A percentile compares a stretch with the other conserved stretches of the same genome.
phyloP scores from a whole-genome alignment of 176 grass and related monocot genomes.

The Poa pratensis region DNA sequence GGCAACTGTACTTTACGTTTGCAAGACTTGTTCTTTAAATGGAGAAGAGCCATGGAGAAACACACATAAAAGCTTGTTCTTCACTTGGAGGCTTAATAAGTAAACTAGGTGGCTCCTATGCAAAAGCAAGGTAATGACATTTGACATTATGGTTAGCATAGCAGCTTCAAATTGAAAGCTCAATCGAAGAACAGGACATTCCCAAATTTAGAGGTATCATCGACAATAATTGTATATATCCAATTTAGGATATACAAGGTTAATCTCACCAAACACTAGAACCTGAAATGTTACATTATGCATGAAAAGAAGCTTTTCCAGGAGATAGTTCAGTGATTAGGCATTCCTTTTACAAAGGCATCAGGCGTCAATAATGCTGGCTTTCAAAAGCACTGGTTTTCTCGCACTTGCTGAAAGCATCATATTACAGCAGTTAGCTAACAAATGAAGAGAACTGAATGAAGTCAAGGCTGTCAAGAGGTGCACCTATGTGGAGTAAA shows the following conservation, averaged over 20 bases:
- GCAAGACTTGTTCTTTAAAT: background rate
- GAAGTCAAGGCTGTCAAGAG: conserved; percentile 44
- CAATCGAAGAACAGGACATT: background rate
- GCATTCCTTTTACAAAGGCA: conserved; percentile 46
- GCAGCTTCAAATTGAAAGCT: background rate
- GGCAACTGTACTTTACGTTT: background rate
- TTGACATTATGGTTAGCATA: background rate
- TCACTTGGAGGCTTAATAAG: background rate
- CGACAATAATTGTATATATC: background rate
- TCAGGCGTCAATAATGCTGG: conserved; percentile 32
- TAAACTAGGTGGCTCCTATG: background rate
- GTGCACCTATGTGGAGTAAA: conserved; percentile 29
- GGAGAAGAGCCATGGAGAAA: background rate
- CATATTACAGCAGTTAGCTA: conserved; percentile 40
- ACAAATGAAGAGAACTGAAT: conserved; percentile 38
- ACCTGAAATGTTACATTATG: conserved; percentile 30
- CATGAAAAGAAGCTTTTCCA: conserved; percentile 26
- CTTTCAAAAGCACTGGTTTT: conserved; percentile 14
- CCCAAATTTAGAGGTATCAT: background rate
- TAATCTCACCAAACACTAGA: conserved; percentile 28
- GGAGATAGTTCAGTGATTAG: conserved; percentile 23
- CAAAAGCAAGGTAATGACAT: background rate
- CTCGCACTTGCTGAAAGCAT: conserved; percentile 30
- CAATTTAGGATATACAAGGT: background rate
- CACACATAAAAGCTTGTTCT: too few relatives aligned